These are phyloP conservation scores for Crepidotus sp. DNA, from an alignment of 1,284 basidiomycete genomes.

Conservation along the genomic window DNA sequence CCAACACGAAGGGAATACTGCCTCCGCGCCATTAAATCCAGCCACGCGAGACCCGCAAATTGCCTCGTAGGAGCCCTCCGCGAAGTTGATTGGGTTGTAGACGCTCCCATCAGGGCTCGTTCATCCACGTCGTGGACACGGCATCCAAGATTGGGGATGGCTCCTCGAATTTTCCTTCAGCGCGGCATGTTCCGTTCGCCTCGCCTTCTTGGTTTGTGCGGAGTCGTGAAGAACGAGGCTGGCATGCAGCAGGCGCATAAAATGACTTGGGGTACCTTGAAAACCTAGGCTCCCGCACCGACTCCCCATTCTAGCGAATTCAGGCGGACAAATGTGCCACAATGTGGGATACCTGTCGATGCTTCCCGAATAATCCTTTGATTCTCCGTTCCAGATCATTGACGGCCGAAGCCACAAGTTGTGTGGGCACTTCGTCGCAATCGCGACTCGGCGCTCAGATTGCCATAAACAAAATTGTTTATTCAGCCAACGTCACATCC, in stretches of 20 bases:
- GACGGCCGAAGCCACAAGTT: constrained; percentile 66
- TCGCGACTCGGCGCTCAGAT: constrained; percentile 63
- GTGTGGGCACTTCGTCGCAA: constrained; percentile 69
- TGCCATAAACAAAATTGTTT: constrained; percentile 56
- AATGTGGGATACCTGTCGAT: constrained; percentile 43
- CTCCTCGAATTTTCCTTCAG: constrained; percentile 11
- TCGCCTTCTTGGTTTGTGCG: constrained; percentile 28
- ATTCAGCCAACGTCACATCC: constrained; percentile 60
- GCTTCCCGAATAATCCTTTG: constrained; percentile 17
- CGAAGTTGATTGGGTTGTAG: not conserved
- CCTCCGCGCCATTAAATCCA: constrained; percentile 12
- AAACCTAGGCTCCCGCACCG: constrained; percentile 17
- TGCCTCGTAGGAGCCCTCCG: constrained; percentile 3
- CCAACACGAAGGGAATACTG: constrained; percentile 16
- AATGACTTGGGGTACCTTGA: constrained; percentile 12
- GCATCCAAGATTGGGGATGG: constrained; percentile 7
- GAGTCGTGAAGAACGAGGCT: constrained; percentile 34
- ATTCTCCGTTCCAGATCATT: constrained; percentile 44
- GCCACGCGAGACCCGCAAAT: constrained; percentile 9
- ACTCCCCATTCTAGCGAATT: constrained; percentile 9
- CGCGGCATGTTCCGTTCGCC: constrained; percentile 32
- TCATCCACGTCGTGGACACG: constrained; percentile 5
- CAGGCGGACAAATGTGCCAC: constrained; percentile 53
- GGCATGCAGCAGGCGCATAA: constrained; percentile 22
- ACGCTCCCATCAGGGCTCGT: not conserved